Conservation (phyloP, 805 yeast species). For the Blastobotrys americana region DNA sequence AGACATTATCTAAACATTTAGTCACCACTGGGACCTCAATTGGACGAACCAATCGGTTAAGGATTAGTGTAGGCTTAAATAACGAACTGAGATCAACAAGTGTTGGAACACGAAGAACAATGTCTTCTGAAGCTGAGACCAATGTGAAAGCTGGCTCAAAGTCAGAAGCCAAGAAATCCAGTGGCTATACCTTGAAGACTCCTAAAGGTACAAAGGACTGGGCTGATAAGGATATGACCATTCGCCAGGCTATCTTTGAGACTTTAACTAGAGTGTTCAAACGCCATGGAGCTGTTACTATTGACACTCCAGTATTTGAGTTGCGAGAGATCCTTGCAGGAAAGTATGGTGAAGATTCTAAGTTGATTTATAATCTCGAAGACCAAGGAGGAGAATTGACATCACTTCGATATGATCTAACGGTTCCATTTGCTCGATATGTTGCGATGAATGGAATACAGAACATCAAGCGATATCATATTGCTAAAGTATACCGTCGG, state of each 20-base stretch:
- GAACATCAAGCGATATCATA: conserved; percentile 87
- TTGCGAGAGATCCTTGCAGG: conserved; percentile 92
- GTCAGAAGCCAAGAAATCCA: conserved; percentile 10
- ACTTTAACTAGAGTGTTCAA: conserved; percentile 70
- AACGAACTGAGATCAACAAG: too few species aligned
- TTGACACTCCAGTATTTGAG: conserved; percentile 98
- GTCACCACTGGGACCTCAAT: too few species aligned
- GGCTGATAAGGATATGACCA: conserved; percentile 96
- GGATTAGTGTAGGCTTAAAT: too few species aligned
- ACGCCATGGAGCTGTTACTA: conserved; percentile 96
- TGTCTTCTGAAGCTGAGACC: too few species aligned
- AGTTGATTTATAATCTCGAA: conserved; percentile 88
- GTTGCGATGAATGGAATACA: conserved; percentile 93
- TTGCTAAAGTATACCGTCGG: conserved; percentile 97
- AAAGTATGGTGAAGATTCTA: conserved; percentile 97
- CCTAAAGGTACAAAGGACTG: conserved; percentile 98
- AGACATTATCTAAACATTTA: too few species aligned
- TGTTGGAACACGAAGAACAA: too few species aligned
- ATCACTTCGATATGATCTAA: conserved; percentile 89
- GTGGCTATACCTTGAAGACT: conserved; percentile 73
- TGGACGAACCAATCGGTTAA: too few species aligned
- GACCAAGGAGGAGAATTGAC: conserved; percentile 99
- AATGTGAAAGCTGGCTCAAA: too few species aligned
- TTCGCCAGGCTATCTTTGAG: conserved; percentile 79
- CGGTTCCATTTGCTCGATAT: conserved; percentile 96